A percentile compares a stretch with the other conserved stretches of the same genome.
Conservation (phyloP, 148 eudicot genomes). For the Rhododendron henanense region DNA sequence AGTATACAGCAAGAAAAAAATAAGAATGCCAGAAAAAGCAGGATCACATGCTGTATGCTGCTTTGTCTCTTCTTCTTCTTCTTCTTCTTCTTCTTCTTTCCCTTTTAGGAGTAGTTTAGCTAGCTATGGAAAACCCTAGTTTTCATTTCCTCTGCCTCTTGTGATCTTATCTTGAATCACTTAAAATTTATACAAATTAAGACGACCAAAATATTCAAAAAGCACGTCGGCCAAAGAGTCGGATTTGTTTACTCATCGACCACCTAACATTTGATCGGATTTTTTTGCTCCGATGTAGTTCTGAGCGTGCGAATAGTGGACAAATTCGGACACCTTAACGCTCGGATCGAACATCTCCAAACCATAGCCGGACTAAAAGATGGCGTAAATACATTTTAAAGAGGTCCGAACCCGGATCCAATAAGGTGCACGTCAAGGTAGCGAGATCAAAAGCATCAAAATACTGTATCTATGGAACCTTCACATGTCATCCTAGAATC, state of each 20-base stretch:
- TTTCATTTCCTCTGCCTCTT: background rate
- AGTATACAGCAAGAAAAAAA: background rate
- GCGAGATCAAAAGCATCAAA: background rate
- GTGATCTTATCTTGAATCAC: background rate
- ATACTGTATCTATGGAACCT: background rate
- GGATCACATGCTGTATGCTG: background rate
- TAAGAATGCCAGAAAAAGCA: background rate
- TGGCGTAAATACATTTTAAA: background rate
- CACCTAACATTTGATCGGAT: background rate
- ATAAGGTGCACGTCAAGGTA: background rate
- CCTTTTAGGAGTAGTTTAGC: background rate
- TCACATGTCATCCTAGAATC: background rate
- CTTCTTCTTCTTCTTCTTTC: background rate
- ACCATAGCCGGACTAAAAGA: background rate
- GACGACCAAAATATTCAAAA: background rate
- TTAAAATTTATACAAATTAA: background rate
- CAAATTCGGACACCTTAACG: background rate
- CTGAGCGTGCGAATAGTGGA: background rate
- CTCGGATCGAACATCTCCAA: background rate
- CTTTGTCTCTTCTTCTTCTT: background rate
- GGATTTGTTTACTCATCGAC: background rate
- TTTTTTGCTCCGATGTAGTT: background rate
- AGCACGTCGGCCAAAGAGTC: no score
- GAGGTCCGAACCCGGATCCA: background rate
- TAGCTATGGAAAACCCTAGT: background rate